A percentile compares a stretch with the other conserved stretches of the same genome.
Conservation (phyloP, 2,329 filamentous ascomycete genomes). For the Penicillium nordicum region DNA sequence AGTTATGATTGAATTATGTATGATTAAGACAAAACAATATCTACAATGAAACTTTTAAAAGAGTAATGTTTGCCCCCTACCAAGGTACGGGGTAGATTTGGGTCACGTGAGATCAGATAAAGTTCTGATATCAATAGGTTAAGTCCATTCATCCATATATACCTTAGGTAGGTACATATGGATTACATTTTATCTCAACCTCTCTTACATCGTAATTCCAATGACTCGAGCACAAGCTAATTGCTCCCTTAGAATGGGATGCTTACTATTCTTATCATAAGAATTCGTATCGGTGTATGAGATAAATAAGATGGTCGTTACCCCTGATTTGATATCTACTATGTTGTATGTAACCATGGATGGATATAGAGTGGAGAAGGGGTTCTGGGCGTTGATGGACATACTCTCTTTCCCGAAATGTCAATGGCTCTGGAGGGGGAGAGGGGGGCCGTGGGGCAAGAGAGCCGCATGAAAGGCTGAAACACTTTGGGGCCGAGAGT, state of each 20-base stretch:
- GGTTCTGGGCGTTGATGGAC: background rate
- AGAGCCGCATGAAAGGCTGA: constrained; percentile 23
- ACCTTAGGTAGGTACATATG: too few relatives aligned
- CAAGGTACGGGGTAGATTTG: background rate
- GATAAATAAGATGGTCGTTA: background rate
- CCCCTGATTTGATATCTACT: background rate
- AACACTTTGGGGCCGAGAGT: constrained; percentile 9
- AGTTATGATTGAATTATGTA: background rate
- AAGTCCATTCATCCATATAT: background rate
- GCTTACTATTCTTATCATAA: background rate
- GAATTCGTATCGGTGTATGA: background rate
- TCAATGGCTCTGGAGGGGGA: background rate
- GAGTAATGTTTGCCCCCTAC: background rate
- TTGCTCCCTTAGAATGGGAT: background rate
- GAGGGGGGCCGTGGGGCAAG: background rate
- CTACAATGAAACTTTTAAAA: background rate
- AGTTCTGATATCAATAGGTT: background rate
- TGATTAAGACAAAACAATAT: background rate
- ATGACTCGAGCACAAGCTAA: background rate
- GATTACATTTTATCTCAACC: background rate
- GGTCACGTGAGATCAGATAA: background rate
- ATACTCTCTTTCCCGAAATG: background rate
- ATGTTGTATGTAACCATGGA: background rate
- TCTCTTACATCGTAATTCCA: background rate
- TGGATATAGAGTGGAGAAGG: background rate